These are phyloP conservation scores for Lunasporangiospora selenospora DNA, from an alignment of 192 early-diverging fungal genomes.

Conservation along the genomic window DNA sequence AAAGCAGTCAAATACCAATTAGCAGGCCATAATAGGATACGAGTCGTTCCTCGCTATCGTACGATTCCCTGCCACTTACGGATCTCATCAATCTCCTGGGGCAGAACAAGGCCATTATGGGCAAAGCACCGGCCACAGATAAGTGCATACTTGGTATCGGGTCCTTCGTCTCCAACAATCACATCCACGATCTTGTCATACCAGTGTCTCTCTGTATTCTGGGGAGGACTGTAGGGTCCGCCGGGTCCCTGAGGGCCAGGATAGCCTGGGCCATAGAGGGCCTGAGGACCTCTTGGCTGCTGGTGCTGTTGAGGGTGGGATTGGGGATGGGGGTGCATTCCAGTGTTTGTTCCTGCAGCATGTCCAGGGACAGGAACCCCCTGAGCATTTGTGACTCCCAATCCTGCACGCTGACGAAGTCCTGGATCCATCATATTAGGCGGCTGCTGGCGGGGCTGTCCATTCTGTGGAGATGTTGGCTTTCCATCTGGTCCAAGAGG, in stretches of 20 bases:
- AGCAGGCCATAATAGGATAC: too few species aligned
- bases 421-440: slow-evolving; percentile 43
- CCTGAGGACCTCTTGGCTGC: slow-evolving; percentile 9
- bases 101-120: slow-evolving; percentile 92
- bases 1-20: not conserved
- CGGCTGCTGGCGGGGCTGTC: slow-evolving; percentile 19
- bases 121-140: slow-evolving; percentile 91
- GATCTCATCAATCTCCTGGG: slow-evolving; percentile 78
- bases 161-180: slow-evolving; percentile 90
- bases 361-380: slow-evolving; percentile 22
- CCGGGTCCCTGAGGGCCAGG: slow-evolving; percentile 24
- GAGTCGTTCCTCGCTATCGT: too few species aligned
- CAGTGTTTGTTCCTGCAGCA: slow-evolving; percentile 14
- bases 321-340: slow-evolving; percentile 16
- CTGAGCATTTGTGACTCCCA: slow-evolving; percentile 24
- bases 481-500: slow-evolving; percentile 22
- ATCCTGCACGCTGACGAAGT: slow-evolving; percentile 34
- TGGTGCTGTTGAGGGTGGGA: slow-evolving; percentile 2
- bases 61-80: too few species aligned
- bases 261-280: not conserved
- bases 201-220: slow-evolving; percentile 61
- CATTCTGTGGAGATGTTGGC: slow-evolving; percentile 19
- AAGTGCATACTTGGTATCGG: slow-evolving; percentile 90
- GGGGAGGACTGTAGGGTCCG: slow-evolving; percentile 10
- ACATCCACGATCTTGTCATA: slow-evolving; percentile 93